Percentiles rank a stretch among this genome's conserved stretches.
Evolutionary conservation across 306 rosid genomes (phyloP).

Genomic region (Amphicarpaea edgeworthii): DNA sequence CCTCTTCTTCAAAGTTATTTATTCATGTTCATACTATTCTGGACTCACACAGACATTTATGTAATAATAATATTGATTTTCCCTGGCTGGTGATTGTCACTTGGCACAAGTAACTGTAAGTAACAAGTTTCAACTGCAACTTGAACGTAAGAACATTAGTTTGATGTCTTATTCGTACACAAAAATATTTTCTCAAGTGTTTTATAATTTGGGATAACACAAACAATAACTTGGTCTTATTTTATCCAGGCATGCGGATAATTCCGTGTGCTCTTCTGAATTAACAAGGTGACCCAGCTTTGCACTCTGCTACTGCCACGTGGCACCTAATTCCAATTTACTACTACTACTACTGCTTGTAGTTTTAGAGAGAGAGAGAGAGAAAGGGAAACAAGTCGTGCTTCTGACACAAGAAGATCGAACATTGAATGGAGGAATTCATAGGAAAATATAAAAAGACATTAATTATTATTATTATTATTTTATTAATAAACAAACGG

Average conservation of each 20-base stretch:
- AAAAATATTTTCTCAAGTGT: background rate
- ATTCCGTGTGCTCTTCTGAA: constrained; percentile 2
- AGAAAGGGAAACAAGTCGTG: constrained; percentile 25
- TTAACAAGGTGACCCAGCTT: background rate
- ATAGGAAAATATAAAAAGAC: background rate
- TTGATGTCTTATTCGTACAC: constrained; percentile 12
- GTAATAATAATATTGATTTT: background rate
- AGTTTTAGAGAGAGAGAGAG: no score
- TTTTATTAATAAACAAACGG: background rate
- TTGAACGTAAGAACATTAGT: constrained; percentile 10
- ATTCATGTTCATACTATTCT: no score
- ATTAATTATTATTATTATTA: no score
- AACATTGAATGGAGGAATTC: constrained; percentile 54
- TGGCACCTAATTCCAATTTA: constrained; percentile 36
- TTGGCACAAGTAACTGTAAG: background rate
- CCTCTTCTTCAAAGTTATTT: no score
- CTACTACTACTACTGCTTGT: no score
- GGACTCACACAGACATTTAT: no score
- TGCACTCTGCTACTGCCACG: constrained; percentile 14
- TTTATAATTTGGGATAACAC: background rate
- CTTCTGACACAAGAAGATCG: constrained; percentile 54
- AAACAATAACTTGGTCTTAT: constrained; percentile 20
- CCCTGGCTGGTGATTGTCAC: background rate
- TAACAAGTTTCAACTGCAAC: background rate
- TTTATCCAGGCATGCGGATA: constrained; percentile 17